Base-by-base conservation (phyloP, 2,329 filamentous ascomycete genomes). In the Fusarium compactum region DNA sequence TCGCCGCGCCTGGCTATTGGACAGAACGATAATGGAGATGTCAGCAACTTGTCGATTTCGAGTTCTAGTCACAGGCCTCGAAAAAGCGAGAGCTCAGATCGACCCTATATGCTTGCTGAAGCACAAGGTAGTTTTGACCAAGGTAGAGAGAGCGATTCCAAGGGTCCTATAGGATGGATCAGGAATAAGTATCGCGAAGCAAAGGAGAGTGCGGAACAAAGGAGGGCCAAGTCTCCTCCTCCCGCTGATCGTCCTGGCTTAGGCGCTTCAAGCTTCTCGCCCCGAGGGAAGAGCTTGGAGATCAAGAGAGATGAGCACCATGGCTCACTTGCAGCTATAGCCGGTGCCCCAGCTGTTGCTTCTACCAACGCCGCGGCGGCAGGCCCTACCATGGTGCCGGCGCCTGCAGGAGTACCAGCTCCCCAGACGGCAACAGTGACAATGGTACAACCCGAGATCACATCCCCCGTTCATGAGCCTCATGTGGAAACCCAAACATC, bases 21-120 rank as follows among this genome's bases (percentile, higher is more conserved):
- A 15, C 84, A 86, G 14, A 92, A 91, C 67, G 83, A 85, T 11
- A 85, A 87, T 58, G 90, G 90, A 3, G 89, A 90, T 71, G 83
- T 86, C 64, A 94, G 91, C 77, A 89, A 86, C 24, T 91, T 88
- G 45, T 92, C 91, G 0, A 82, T 94, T 50, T 89, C 89, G 20
- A 93, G 91, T 75, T 86, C 85, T 15, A 79, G 80, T n/a, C 81
- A 83, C 62, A 83, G 80, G 69, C 80, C 80, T 9, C 81, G 82
- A 22, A 85, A 84, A 76, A 87, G 83, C 66, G 86, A 88, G 18
- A 84, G 83, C 34, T 83, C 83, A 8, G 86, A 89, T 29, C 53
- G 68, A 47, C 81, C 82, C 10, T 76, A 80, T 6, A 69, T 81
- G 38, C 76, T 79, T 6, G 77, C 79, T 3, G 85, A 87, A 40